phyloP scores from a whole-genome alignment of 495 filamentous ascomycete genomes.

The Penicillium atrosanguineum region DNA sequence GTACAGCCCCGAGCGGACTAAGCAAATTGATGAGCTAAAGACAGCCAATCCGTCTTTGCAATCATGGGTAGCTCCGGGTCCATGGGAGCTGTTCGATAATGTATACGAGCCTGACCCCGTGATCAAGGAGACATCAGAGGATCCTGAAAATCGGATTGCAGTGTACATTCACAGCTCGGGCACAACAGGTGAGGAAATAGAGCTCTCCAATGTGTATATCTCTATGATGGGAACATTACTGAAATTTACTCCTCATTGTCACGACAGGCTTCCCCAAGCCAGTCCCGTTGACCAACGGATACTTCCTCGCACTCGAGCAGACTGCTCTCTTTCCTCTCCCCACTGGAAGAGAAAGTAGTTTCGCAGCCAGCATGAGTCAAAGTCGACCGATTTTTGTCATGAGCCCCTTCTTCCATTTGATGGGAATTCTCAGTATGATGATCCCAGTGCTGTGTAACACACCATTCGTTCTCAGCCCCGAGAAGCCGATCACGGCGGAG shows the following conservation, averaged over 20 bases:
- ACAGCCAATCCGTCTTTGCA: constrained; percentile 3
- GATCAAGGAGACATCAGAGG: constrained; percentile 2
- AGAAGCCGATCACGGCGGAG: constrained; percentile 5
- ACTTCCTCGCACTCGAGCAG: constrained; percentile 40
- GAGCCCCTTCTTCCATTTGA: constrained; percentile 15
- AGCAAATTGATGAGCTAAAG: constrained; percentile 13
- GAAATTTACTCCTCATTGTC: background rate
- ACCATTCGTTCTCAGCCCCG: constrained; percentile 4
- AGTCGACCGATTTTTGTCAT: constrained; percentile 50
- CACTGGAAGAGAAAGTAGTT: constrained; percentile 1
- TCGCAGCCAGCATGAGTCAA: constrained; percentile 24
- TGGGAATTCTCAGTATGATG: constrained; percentile 6
- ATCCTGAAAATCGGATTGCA: constrained; percentile 44
- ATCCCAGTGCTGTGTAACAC: background rate
- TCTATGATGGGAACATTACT: background rate
- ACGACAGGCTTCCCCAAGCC: constrained; percentile 42
- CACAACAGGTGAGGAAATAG: constrained; percentile 39
- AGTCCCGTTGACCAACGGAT: constrained; percentile 43
- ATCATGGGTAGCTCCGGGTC: constrained; percentile 13
- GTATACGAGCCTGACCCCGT: constrained; percentile 7
- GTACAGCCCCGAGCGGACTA: constrained; percentile 12
- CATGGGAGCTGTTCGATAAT: constrained; percentile 24
- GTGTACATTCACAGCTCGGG: constrained; percentile 58
- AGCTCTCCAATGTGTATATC: background rate
- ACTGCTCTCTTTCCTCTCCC: constrained; percentile 25